Evolutionary conservation across 768 basidiomycete species (phyloP), one percentile per base, ranked within the genome.

Genomic region (Chalciporus sphaerocephalus): DNA sequence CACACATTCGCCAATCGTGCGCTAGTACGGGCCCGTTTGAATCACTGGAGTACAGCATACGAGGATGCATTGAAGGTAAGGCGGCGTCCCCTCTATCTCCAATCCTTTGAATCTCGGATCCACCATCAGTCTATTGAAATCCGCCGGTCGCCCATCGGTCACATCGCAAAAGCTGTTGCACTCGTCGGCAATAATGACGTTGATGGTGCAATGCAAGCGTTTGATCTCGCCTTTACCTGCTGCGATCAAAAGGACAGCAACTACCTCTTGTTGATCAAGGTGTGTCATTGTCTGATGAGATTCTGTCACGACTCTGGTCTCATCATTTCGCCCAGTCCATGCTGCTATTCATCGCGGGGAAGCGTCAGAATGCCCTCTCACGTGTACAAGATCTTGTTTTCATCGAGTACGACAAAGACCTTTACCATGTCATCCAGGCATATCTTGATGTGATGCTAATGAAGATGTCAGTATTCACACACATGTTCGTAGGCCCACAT

Each of bases 251-350:
- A 20, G 2, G 38, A 52, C 8, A 44, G 7, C 15, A 36, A 23
- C 11, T 38, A 48, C n/a, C 38, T 52, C 7, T 34, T 52, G 12
- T 38, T 52, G 3, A 18, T 48, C 17, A 52, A 48, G 34, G 50
- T 52, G 7, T 12, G 38, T 28, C 9, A 28, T 24, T 11, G 9
- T 8, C 25, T 22, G 3, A 48, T 4, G 11, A 9, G 27, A 28
- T 28, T 12, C 27, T 28, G 9, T 30, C 2, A 18, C 2, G 15
- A 25, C 10, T n/a, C 7, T 42, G 45, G 13, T 8, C 20, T 47
- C 17, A 4, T 37, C 6, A 7, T 15, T 41, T 10, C 48, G 22
- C 7, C 2, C 18, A 3, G 18, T 36, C 13, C 9, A 25, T 9
- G 9, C 27, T 28, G 38, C 11, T 25, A 25, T 25, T 25, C 24